Base-by-base conservation (phyloP, 2,329 filamentous ascomycete genomes). In the Drechslerella stenobrocha region DNA sequence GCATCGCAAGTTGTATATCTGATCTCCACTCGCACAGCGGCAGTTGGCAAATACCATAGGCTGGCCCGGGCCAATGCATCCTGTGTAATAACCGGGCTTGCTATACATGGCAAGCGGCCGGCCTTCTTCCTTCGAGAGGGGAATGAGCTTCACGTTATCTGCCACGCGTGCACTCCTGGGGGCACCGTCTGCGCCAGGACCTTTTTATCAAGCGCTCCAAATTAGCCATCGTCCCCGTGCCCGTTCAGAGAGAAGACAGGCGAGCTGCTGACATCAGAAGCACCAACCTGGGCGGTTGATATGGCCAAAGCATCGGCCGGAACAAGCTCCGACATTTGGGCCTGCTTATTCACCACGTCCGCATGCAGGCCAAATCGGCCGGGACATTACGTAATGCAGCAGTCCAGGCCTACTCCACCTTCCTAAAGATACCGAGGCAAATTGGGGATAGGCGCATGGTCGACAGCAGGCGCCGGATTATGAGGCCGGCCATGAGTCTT, bases 121-220 rank as follows among this genome's bases (percentile, higher is more conserved):
- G 23, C 20, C 3, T 7, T 26, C 4, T 24, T 30, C 52, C 11
- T 15, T n/a, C n/a, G n/a, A n/a, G n/a, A n/a, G n/a, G n/a, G n/a
- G n/a, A n/a, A n/a, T n/a, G n/a, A n/a, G 47, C 60, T 65, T 52
- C 47, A 58, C 52, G 52, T 65, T 65, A 65, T 66, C 37, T 42
- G 37, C 34, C 34, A n/a, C n/a, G n/a, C 48, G 40, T 13, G 18
- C 47, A 58, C 52, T n/a, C n/a, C n/a, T 52, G 60, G 58, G 52
- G 22, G 37, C 58, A 52, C 60, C 60, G 52, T 47, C 52, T 15
- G 46, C 24, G 48, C 37, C 61, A 66, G 53, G 61, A 66, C n/a
- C n/a, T n/a, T n/a, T n/a, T n/a, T 50, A 52, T 18, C 11, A 30
- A 53, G 47, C 51, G 42, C 28, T 30, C 5, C 28, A 8, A 42